Base-by-base conservation (phyloP, 495 filamentous ascomycete species). In the Parmelia sp. region DNA sequence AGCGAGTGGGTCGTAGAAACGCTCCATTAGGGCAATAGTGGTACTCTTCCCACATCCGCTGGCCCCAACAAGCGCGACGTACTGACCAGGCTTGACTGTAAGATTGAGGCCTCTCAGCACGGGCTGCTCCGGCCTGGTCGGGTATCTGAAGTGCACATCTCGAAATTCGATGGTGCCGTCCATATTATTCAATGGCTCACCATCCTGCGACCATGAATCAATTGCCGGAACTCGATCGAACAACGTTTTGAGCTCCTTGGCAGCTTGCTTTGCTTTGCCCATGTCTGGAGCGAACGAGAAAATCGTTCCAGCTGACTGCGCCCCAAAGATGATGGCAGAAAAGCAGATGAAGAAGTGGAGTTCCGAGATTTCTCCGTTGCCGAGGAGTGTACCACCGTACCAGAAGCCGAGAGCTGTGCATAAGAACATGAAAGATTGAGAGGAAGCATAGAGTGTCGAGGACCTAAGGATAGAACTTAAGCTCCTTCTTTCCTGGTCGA, bases 391-490 rank as follows among this genome's bases (percentile, higher is more conserved):
- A 37, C 91, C 92, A 58, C 92, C 92, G 69, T 94, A 96, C 91
- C 91, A 96, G 77, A 96, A 96, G 2, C 88, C 91, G n/a, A 97
- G 84, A 12, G 90, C 92, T 57, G 90, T 84, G 68, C 86, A 90
- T 55, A 91, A 81, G 79, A 96, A 93, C 70, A 87, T 83, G 53
- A 94, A 77, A 6, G 85, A 84, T 73, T 96, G 91, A 58, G 91
- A 89, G 23, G 84, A 75, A 4, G 90, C 90, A 69, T 95, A 97
- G 2, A 95, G 80, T 5, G 79, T 67, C 27, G 89, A 91, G 8
- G 88, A 87, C 64, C 80, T 84, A 56, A 87, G 53, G 9, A 92
- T 80, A 1, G 87, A 90, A 10, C 80, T 74, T 62, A 96, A 72
- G 57, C 85, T 89, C 21, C 79, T 78, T 37, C 75, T 74, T 19